Evolutionary conservation across 176 grass and related monocot genomes (phyloP), one percentile per base, ranked within the genome.

Genomic region (Avena insularis): DNA sequence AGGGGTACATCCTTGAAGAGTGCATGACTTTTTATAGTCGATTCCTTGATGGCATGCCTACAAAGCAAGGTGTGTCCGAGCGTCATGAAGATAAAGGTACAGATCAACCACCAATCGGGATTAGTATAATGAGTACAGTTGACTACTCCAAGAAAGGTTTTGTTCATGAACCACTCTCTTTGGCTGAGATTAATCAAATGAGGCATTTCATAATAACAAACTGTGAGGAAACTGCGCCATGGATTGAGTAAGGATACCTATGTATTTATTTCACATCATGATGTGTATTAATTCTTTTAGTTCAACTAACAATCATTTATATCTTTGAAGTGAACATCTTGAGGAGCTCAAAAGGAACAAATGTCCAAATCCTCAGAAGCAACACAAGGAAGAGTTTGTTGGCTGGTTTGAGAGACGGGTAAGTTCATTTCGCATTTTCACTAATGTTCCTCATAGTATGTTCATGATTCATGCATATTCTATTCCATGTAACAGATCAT

Each of bases 11-110:
- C 38, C 38, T 40, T 40, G 38, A 40, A 40, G 38, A 40, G 79
- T 81, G 60, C 60, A 63, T 63, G 60, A 63, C 60, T 63, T 25
- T 58, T 63, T 63, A 21, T 21, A 63, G 60, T 63, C 60, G 60
- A 63, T 63, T 63, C n/a, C 2, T 63, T 27, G 60, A 25, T 63
- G 60, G 21, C 9, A 63, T 63, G 60, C 60, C 60, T 63, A 63
- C 60, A 25, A 63, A 63, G 21, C 21, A 12, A 63, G 27, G 60
- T 63, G 2, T 27, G 9, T 63, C 60, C 3, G 60, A 63, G 27
- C 60, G 60, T 23, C 60, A 63, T 63, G 60, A 63, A 25, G 21
- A 63, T 63, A 10, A 10, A 27, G 21, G 3, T 63, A 10, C 21
- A 63, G 60, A 63, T 59, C 57, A n/a, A 59, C 20, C 57, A 59